phyloP scores from a whole-genome alignment of 352 stramenopile species.

The Discostella stelligera region DNA sequence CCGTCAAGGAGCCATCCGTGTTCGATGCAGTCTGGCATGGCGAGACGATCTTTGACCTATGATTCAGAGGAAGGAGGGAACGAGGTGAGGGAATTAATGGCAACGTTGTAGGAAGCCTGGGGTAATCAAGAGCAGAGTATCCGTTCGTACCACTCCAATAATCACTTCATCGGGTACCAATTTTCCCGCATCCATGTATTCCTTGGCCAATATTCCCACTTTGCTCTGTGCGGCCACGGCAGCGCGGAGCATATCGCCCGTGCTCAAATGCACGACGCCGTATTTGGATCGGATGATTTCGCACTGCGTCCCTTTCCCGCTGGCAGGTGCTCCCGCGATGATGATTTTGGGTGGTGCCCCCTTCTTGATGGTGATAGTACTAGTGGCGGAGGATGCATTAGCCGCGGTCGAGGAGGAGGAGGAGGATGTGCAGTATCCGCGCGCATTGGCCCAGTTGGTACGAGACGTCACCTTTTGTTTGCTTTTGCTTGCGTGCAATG shows the following conservation, averaged over 20 bases:
- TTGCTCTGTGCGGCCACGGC: constrained; percentile 84
- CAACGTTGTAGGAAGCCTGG: no score
- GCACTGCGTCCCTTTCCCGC: constrained; percentile 95
- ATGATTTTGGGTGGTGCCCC: constrained; percentile 45
- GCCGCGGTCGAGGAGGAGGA: background rate
- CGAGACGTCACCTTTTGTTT: constrained; percentile 61
- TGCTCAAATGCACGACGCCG: constrained; percentile 91
- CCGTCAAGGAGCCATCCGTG: constrained; percentile 93
- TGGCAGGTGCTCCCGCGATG: constrained; percentile 86
- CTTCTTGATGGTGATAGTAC: background rate
- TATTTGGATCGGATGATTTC: constrained; percentile 88
- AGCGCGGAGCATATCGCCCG: constrained; percentile 91
- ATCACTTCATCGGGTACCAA: constrained; percentile 86
- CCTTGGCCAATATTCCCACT: constrained; percentile 79
- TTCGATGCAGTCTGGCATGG: constrained; percentile 85
- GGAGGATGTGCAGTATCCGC: constrained; percentile 17
- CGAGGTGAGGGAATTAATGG: background rate
- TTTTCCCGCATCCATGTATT: constrained; percentile 84
- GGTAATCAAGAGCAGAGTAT: background rate
- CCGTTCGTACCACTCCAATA: constrained; percentile 74
- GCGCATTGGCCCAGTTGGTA: constrained; percentile 62
- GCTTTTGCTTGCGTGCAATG: constrained; percentile 45
- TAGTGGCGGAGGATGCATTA: constrained; percentile 1
- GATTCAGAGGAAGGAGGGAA: background rate
- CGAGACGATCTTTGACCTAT: constrained; percentile 83